Evolutionary conservation across 1,284 basidiomycete species (phyloP).

Genomic region (Somion occarium): DNA sequence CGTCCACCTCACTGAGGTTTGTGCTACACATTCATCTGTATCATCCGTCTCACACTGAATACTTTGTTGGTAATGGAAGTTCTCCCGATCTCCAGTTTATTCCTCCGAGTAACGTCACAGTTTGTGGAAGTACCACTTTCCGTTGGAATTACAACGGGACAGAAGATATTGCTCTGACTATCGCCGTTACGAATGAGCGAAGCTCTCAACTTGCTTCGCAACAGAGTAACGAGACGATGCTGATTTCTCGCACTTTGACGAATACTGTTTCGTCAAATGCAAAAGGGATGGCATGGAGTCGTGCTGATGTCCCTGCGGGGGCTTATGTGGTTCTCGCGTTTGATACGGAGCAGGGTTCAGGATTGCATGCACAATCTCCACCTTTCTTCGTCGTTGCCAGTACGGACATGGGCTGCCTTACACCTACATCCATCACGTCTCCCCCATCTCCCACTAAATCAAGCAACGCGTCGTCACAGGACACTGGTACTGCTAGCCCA

Average conservation of each 20-base stretch:
- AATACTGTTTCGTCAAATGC: slow-evolving; percentile 17
- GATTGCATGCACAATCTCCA: slow-evolving; percentile 17
- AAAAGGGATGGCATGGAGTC: slow-evolving; percentile 15
- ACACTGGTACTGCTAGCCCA: not conserved
- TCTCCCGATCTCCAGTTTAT: slow-evolving; percentile 15
- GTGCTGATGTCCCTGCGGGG: slow-evolving; percentile 22
- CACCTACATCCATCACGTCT: not conserved
- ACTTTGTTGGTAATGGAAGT: too few species aligned
- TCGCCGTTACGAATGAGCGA: slow-evolving; percentile 21
- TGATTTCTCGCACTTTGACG: slow-evolving; percentile 19
- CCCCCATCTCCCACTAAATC: not conserved
- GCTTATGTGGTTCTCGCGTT: slow-evolving; percentile 21
- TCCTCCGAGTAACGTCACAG: slow-evolving; percentile 18
- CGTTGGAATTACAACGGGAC: slow-evolving; percentile 16
- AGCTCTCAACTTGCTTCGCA: not conserved
- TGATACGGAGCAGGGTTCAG: slow-evolving; percentile 13
- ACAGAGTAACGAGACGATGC: not conserved
- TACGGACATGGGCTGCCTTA: slow-evolving; percentile 11
- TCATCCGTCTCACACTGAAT: too few species aligned
- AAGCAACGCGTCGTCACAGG: not conserved
- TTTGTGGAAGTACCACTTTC: slow-evolving; percentile 16
- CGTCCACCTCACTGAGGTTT: too few species aligned
- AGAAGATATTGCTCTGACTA: slow-evolving; percentile 15
- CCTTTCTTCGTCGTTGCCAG: slow-evolving; percentile 20
- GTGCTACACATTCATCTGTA: too few species aligned